Percentiles rank a stretch among this genome's conserved stretches.
phyloP scores from a whole-genome alignment of 2,329 filamentous ascomycete species.

The Xylariaceae sp. region DNA sequence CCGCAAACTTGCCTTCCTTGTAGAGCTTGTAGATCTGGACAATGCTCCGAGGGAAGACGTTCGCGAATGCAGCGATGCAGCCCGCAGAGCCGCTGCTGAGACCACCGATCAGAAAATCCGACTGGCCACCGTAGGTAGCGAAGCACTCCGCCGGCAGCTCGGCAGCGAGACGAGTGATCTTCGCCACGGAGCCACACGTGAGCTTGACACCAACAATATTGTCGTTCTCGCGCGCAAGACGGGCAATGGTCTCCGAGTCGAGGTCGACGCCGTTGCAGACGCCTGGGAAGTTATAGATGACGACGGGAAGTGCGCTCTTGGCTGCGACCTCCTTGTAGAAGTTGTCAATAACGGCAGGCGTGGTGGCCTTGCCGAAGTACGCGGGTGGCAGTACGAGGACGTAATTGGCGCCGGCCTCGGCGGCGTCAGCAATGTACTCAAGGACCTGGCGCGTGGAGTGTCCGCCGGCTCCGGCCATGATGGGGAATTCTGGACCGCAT shows the following conservation, averaged over 20 bases:
- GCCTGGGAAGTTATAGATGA: constrained; percentile 65
- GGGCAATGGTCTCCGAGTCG: constrained; percentile 56
- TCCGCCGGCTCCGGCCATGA: constrained; percentile 59
- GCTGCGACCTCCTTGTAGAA: constrained; percentile 56
- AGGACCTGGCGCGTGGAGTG: constrained; percentile 61
- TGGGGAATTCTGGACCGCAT: constrained; percentile 48
- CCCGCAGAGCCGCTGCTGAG: constrained; percentile 54
- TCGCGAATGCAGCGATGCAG: constrained; percentile 58
- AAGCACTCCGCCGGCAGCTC: constrained; percentile 52
- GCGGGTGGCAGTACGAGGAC: constrained; percentile 56
- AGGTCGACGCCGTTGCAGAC: constrained; percentile 65
- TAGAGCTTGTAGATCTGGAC: constrained; percentile 58
- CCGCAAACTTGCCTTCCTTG: constrained; percentile 48
- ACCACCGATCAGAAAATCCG: constrained; percentile 62
- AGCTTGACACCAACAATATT: constrained; percentile 62
- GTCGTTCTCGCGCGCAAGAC: constrained; percentile 42
- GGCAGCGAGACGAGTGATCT: constrained; percentile 52
- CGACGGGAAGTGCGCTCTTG: constrained; percentile 49
- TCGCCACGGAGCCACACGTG: constrained; percentile 58
- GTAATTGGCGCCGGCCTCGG: constrained; percentile 56
- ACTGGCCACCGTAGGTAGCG: constrained; percentile 65
- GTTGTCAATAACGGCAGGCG: constrained; percentile 48
- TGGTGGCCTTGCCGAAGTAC: constrained; percentile 61
- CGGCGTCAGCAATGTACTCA: constrained; percentile 54
- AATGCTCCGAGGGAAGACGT: constrained; percentile 54